Base-by-base conservation (phyloP, 176 grass and related monocot species). In the Stipa capillata region DNA sequence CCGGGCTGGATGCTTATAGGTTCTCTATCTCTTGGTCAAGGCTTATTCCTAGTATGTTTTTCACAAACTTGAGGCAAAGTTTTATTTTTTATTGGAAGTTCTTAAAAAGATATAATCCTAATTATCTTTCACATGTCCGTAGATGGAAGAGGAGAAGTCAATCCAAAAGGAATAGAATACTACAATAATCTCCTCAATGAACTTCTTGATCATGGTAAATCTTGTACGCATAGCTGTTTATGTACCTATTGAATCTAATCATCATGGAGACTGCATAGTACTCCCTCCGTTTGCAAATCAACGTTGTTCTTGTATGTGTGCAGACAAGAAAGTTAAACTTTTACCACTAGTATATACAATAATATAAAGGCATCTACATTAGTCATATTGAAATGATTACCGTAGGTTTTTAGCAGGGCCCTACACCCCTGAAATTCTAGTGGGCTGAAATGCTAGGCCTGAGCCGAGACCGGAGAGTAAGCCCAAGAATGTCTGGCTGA, bases 11-110 rank as follows among this genome's bases (percentile, higher is more conserved):
- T 55, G 79, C 87, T 52, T 90, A 78, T 61, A 85, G 87, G 52
- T 85, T 90, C 57, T 90, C 87, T 63, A 82, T 90, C 35, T 90
- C 87, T 73, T 90, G 87, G 87, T 7, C 87, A 78, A 90, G 87
- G 39, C 65, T 90, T 72, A 62, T 90, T 33, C 87, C 87, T 35
- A 73, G 87, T 90, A 85, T 42, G 65, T 17, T 35, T n/a, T 21
- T 50, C 29, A 37, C 11, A 28, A 25, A 39, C 41, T 72, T 61
- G 14, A 49, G 17, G 23, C 43, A 1, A 47, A 37, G 33, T 61
- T 47, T 18, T 5, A 17, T 72, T 20, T 15, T 27, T 81, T 23
- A n/a, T 35, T 82, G 40, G 41, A 8, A 23, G 8, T 61, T 82
- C 54, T 45, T 72, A 47, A 45, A n/a, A 81, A 47, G 7, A 45